These are phyloP conservation scores for Lycium ferocissimum DNA, from an alignment of 257 asterid species.

Conservation along the genomic window DNA sequence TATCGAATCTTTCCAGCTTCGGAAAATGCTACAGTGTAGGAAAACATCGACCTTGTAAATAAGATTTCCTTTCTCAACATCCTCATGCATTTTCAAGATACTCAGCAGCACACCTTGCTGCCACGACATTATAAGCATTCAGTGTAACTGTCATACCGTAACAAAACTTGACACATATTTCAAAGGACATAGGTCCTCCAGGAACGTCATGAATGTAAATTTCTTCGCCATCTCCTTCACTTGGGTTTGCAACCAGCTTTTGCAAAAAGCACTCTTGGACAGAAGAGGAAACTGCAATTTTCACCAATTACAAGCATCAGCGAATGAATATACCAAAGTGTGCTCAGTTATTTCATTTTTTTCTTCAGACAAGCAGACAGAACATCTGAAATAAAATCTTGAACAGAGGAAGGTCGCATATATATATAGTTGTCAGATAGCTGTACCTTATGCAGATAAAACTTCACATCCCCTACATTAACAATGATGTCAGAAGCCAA, in stretches of 20 bases:
- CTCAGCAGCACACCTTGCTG: conserved; percentile 91
- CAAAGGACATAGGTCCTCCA: conserved; percentile 80
- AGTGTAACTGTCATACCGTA: conserved; percentile 86
- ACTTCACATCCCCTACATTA: conserved; percentile 69
- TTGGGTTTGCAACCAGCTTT: conserved; percentile 62
- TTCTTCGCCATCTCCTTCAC: conserved; percentile 65
- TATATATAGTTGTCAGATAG: background rate
- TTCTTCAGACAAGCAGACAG: background rate
- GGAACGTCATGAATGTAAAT: conserved; percentile 74
- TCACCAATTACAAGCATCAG: conserved; percentile 32
- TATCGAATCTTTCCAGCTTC: conserved; percentile 97
- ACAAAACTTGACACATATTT: conserved; percentile 89
- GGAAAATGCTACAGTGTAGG: conserved; percentile 70
- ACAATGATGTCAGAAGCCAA: conserved; percentile 78
- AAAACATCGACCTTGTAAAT: conserved; percentile 85
- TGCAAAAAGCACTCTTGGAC: conserved; percentile 81
- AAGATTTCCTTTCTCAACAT: conserved; percentile 83
- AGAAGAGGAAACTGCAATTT: conserved; percentile 89
- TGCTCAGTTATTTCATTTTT: background rate
- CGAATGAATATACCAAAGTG: background rate
- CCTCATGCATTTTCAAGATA: conserved; percentile 87
- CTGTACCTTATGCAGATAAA: conserved; percentile 89
- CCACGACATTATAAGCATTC: conserved; percentile 74
- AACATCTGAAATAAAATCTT: background rate
- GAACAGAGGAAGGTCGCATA: background rate